Base-by-base conservation (phyloP, 208 protist species). In the Trypanosoma platydactyli region DNA sequence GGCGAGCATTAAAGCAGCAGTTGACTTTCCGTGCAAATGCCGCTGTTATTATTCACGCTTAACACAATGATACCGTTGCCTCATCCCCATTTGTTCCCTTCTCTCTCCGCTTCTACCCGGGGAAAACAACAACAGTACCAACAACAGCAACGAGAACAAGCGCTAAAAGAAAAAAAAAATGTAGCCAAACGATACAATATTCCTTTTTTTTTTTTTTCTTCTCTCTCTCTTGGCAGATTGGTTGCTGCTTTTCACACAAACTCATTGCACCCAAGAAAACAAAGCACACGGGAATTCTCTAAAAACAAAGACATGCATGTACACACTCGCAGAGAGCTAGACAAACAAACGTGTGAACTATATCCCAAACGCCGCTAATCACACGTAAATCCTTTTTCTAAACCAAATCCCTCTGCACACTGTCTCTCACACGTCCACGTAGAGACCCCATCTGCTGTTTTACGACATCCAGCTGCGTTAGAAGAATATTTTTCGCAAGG, bases 401-500 rank as follows among this genome's bases (percentile, higher is more conserved):
- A 22, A 74, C 73, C 13, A 86, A 61, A 18, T 85, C 66, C 42
- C 78, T 67, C 45, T 76, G 53, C 69, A 88, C 74, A 52, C 55
- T 60, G 49, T 92, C 89, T 29, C 81, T 64, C 59, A 91, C 71
- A 54, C 84, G 83, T 11, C 85, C 82, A 22, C 78, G 81, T 54
- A 90, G 24, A 53, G 86, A 86, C 45, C 68, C 62, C 35, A 81
- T 68, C 33, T 83, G 68, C 16, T 84, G 86, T 64, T 81, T 82
- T 22, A 94, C 18, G 20, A 83, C 75, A 73, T 93, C 84, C 15
- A 76, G 53, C 27, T 69, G 59, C 9, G 80, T 88, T 48, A 89
- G 79, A n/a, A 86, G 44, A 30, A 92, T 53, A 64, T 97, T 93
- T 65, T 93, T 94, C 6, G 92, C 61, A 13, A 97, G 77, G 40